A percentile compares a stretch with the other conserved stretches of the same genome.
These are phyloP conservation scores for Corrigiola litoralis DNA, from an alignment of 179 eudicot genomes.

Conservation along the genomic window DNA sequence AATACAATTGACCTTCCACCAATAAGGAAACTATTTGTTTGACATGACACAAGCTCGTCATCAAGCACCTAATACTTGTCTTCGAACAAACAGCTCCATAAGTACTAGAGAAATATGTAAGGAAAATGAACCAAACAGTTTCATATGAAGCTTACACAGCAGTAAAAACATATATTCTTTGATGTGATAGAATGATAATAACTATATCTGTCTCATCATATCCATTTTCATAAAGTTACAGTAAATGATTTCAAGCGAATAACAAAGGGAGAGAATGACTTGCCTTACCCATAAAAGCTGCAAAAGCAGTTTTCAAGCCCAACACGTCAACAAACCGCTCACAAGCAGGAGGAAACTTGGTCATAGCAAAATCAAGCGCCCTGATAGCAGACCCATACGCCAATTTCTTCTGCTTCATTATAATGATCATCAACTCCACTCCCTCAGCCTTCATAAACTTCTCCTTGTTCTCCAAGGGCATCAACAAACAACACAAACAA, in stretches of 20 bases:
- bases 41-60: too few relatives aligned
- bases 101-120: too few relatives aligned
- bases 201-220: too few relatives aligned
- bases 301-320: slow-evolving; percentile 95
- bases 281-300: slow-evolving; percentile 99
- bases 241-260: not conserved
- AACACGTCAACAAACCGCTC: slow-evolving; percentile 97
- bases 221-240: not conserved
- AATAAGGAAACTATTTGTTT: too few relatives aligned
- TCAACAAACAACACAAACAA: slow-evolving; percentile 91
- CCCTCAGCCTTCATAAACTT: slow-evolving; percentile 92
- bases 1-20: too few relatives aligned
- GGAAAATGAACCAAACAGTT: too few relatives aligned
- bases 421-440: slow-evolving; percentile 94
- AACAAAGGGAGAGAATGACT: slow-evolving; percentile 41
- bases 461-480: slow-evolving; percentile 99
- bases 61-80: too few relatives aligned
- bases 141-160: too few relatives aligned
- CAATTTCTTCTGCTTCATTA: slow-evolving; percentile 94
- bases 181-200: too few relatives aligned
- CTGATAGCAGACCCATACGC: slow-evolving; percentile 93
- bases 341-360: slow-evolving; percentile 93
- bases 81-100: too few relatives aligned
- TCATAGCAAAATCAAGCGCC: slow-evolving; percentile 95
- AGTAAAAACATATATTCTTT: too few relatives aligned